A percentile compares a stretch with the other conserved stretches of the same genome.
phyloP scores from a whole-genome alignment of 495 filamentous ascomycete species.

The Pseudoneurospora amorphoporcata region DNA sequence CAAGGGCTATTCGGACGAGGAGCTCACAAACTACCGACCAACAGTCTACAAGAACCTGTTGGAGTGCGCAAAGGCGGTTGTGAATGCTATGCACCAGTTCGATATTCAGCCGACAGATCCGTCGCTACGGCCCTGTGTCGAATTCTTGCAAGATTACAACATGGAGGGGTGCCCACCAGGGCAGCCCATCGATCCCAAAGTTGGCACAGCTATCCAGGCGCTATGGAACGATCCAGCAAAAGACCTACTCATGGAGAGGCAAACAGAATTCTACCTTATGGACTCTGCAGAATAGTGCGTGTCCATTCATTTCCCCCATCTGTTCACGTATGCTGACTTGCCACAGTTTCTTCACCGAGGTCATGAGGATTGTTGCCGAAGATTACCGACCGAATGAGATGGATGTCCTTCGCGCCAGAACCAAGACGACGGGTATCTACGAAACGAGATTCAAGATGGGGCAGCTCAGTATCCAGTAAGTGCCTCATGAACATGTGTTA shows the following conservation, averaged over 20 bases:
- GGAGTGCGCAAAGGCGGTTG: slow-evolving; percentile 89
- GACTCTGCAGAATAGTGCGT: slow-evolving; percentile 97
- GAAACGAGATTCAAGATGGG: slow-evolving; percentile 98
- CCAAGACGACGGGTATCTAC: slow-evolving; percentile 99
- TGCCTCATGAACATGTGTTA: slow-evolving; percentile 1
- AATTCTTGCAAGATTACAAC: slow-evolving; percentile 77
- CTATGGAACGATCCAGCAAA: slow-evolving; percentile 88
- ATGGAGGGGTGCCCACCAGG: slow-evolving; percentile 83
- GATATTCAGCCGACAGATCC: slow-evolving; percentile 60
- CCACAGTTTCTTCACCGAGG: slow-evolving; percentile 87
- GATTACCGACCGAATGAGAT: slow-evolving; percentile 87
- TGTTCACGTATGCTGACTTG: slow-evolving; percentile 1
- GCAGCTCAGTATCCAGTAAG: slow-evolving; percentile 96
- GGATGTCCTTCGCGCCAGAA: slow-evolving; percentile 88
- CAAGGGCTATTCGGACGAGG: slow-evolving; percentile 87
- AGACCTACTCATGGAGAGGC: slow-evolving; percentile 76
- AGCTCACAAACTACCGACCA: slow-evolving; percentile 82
- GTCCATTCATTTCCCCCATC: not conserved
- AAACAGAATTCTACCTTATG: slow-evolving; percentile 98
- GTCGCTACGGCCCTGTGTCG: slow-evolving; percentile 61
- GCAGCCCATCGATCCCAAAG: slow-evolving; percentile 56
- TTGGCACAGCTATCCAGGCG: slow-evolving; percentile 72
- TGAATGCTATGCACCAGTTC: slow-evolving; percentile 82
- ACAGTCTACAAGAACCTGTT: slow-evolving; percentile 97
- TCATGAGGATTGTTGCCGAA: slow-evolving; percentile 67